These are phyloP conservation scores for Zymoseptoria tritici DNA, from an alignment of 2,329 filamentous ascomycete genomes.

Conservation along the genomic window DNA sequence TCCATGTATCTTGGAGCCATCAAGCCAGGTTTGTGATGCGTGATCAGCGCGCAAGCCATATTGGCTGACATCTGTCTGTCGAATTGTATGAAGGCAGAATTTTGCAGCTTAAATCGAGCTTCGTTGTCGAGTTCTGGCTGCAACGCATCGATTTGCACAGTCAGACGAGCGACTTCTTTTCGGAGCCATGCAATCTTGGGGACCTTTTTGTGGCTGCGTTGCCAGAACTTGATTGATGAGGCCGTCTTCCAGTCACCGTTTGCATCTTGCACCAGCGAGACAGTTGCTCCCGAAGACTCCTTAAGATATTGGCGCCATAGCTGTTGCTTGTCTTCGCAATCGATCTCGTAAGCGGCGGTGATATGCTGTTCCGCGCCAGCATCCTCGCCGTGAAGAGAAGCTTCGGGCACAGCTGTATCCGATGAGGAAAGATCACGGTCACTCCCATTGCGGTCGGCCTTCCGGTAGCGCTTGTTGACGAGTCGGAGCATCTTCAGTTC, in stretches of 20 bases:
- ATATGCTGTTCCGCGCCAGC: not conserved
- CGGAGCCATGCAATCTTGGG: slow-evolving; percentile 10
- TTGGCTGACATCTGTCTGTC: slow-evolving; percentile 12
- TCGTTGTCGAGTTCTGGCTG: slow-evolving; percentile 9
- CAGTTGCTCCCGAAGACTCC: not conserved
- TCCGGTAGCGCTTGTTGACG: slow-evolving; percentile 8
- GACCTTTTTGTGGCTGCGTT: slow-evolving; percentile 2
- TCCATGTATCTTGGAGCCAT: slow-evolving; percentile 11
- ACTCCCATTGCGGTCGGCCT: slow-evolving; percentile 1
- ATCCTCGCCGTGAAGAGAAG: not conserved
- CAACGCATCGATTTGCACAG: slow-evolving; percentile 7
- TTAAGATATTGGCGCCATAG: slow-evolving; percentile 8
- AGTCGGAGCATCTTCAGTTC: slow-evolving; percentile 3
- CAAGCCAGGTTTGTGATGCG: slow-evolving; percentile 7
- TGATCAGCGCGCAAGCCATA: slow-evolving; percentile 9
- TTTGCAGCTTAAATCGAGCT: slow-evolving; percentile 7
- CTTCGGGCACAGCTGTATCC: not conserved
- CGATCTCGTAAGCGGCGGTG: slow-evolving; percentile 2
- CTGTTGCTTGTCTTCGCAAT: slow-evolving; percentile 5
- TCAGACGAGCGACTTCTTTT: slow-evolving; percentile 10
- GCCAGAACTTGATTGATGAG: slow-evolving; percentile 6
- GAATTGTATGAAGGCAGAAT: slow-evolving; percentile 14
- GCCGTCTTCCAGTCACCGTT: not conserved
- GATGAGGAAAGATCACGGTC: not conserved
- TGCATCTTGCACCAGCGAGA: not conserved